Percentiles rank a stretch among this genome's conserved stretches.
Evolutionary conservation across 768 basidiomycete species (phyloP).

Genomic region (Lactarius pseudohatsudake): DNA sequence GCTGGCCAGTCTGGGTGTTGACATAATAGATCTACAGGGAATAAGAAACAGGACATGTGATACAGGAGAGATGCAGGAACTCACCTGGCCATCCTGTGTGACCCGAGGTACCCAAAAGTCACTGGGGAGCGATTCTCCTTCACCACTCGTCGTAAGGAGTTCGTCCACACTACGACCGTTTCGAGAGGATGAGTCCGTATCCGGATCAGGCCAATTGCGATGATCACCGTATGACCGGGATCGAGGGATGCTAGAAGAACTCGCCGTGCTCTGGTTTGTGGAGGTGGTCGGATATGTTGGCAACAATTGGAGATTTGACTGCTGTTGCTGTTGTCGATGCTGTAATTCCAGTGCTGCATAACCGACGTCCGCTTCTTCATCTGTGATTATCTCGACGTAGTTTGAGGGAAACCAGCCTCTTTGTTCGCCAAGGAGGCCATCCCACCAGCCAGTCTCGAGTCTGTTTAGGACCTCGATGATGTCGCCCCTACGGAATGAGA

Average conservation of each 20-base stretch:
- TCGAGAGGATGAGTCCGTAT: conserved; percentile 36
- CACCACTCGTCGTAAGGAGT: conserved; percentile 33
- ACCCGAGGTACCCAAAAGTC: conserved; percentile 94
- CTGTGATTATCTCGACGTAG: conserved; percentile 78
- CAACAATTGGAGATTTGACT: conserved; percentile 10
- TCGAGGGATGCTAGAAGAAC: conserved; percentile 11
- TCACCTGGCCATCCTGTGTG: conserved; percentile 77
- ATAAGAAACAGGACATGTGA: conserved; percentile 4
- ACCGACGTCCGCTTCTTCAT: conserved; percentile 75
- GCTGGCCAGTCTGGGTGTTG: conserved; percentile 84
- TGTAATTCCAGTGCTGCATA: conserved; percentile 50
- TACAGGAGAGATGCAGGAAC: conserved; percentile 31
- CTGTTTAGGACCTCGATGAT: conserved; percentile 92
- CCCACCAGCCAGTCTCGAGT: conserved; percentile 98
- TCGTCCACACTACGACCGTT: conserved; percentile 39
- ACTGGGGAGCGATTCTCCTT: conserved; percentile 44
- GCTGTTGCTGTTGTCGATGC: conserved; percentile 24
- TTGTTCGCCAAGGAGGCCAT: conserved; percentile 84
- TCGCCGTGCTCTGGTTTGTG: conserved; percentile 43
- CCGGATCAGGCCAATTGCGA: conserved; percentile 55
- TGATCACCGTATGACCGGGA: conserved; percentile 45
- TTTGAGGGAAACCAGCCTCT: conserved; percentile 98
- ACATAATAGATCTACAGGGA: conserved; percentile 87
- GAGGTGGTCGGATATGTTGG: conserved; percentile 32
- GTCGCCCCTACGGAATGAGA: conserved; percentile 84